Base-by-base conservation (phyloP, 495 filamentous ascomycete genomes). In the Chaetomium fimeti region DNA sequence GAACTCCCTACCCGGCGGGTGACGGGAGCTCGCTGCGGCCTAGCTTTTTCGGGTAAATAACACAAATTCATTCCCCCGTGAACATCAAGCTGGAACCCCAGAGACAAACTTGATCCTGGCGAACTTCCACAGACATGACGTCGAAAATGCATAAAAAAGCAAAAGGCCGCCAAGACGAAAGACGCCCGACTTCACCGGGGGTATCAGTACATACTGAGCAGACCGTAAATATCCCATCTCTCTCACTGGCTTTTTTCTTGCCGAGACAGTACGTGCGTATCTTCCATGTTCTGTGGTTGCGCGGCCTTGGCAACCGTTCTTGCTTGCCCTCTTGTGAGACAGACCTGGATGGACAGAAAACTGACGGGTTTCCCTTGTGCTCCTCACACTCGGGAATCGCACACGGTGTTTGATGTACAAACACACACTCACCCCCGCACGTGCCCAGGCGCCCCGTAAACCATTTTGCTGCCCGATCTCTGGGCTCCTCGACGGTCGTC, bases 181-280 rank as follows among this genome's bases (percentile, higher is more conserved):
- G n/a, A 2, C 18, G 2, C 8, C 20, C 18, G 12, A 28, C 29
- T 52, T 13, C 16, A 25, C 49, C 15, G 3, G 24, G 49, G 20
- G 24, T 12, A 57, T 36, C 32, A 25, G 54, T 3, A 20, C 45
- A 1, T 5, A 49, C 8, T n/a, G n/a, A n/a, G n/a, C 18, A 49
- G 0, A 6, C 45, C 45, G 20, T 49, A 11, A 24, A 24, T 36
- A 36, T 36, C 18, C 45, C n/a, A 22, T 49, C 3, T 49, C 45
- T 12, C 16, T 49, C 20, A n/a, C n/a, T 18, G 18, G 45, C 15
- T 11, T 27, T 16, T 38, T 49, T 27, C 27, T 40, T 45, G 59
- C 58, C 58, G 64, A 66, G 64, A 66, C 58, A 66, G 51, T 61
- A 66, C 58, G 64, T 61, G 64, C 64, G 64, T 66, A 62, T n/a